Percentiles rank a stretch among this genome's conserved stretches.
These are phyloP conservation scores for Globisporangium megalacanthum DNA, from an alignment of 352 stramenopile genomes.

Conservation along the genomic window DNA sequence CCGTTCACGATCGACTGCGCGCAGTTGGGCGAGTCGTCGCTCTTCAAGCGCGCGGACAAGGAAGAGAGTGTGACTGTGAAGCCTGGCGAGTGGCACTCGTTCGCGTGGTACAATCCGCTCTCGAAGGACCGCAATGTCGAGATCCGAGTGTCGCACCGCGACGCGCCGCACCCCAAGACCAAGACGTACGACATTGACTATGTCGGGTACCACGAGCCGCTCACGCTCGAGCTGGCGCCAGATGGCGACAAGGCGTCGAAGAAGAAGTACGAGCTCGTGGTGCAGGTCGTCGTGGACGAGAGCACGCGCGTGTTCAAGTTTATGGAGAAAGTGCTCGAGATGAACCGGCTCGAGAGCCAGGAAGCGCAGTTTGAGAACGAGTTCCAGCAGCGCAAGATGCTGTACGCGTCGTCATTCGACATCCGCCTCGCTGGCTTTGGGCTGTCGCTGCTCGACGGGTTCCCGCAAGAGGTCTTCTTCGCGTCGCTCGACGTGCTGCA, in stretches of 20 bases:
- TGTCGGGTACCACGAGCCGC: slow-evolving; percentile 68
- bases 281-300: slow-evolving; percentile 79
- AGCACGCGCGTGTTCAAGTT: slow-evolving; percentile 79
- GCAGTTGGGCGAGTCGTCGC: slow-evolving; percentile 58
- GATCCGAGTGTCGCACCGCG: slow-evolving; percentile 46
- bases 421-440: slow-evolving; percentile 72
- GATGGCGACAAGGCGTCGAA: slow-evolving; percentile 24
- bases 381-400: slow-evolving; percentile 72
- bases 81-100: slow-evolving; percentile 66
- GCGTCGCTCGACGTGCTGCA: slow-evolving; percentile 73
- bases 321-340: slow-evolving; percentile 72
- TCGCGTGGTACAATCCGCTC: slow-evolving; percentile 81
- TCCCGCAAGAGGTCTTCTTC: slow-evolving; percentile 83
- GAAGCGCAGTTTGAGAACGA: slow-evolving; percentile 59
- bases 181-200: slow-evolving; percentile 83
- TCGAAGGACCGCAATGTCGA: slow-evolving; percentile 83
- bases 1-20: slow-evolving; percentile 71
- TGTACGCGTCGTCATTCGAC: slow-evolving; percentile 80
- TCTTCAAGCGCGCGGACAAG: slow-evolving; percentile 59
- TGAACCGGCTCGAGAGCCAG: slow-evolving; percentile 61
- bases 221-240: slow-evolving; percentile 45
- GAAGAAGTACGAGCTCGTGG: slow-evolving; percentile 44
- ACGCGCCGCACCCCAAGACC: slow-evolving; percentile 46
- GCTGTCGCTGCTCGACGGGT: slow-evolving; percentile 67
- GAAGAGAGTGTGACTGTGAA: slow-evolving; percentile 47